phyloP scores from a whole-genome alignment of 169 alveolate species.

The Plasmodium relictum region DNA sequence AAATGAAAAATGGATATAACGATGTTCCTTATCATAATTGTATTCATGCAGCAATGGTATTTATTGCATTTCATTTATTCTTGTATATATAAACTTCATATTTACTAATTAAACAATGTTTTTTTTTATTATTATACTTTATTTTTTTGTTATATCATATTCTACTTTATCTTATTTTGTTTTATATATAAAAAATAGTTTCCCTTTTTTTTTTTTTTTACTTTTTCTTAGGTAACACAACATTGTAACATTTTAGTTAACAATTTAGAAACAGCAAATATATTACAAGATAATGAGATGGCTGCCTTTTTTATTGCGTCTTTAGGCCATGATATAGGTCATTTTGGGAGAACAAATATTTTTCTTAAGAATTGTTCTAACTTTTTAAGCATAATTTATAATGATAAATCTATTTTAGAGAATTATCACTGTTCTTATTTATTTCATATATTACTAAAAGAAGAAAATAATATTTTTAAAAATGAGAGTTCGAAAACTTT shows the following conservation, averaged over 20 bases:
- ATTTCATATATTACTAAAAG: constrained; percentile 82
- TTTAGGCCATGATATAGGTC: constrained; percentile 95
- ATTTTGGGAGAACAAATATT: constrained; percentile 92
- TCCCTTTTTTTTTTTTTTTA: no score
- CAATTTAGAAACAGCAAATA: constrained; percentile 61
- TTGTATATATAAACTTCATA: not conserved
- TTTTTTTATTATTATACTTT: not conserved
- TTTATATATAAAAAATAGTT: not conserved
- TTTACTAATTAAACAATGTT: not conserved
- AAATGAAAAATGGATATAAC: constrained; percentile 74
- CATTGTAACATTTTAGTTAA: constrained; percentile 58
- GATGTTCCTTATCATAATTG: constrained; percentile 76
- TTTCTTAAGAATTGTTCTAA: constrained; percentile 87
- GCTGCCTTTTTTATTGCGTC: constrained; percentile 89
- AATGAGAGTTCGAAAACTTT: constrained; percentile 58
- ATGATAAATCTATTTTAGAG: constrained; percentile 94
- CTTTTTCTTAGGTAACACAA: constrained; percentile 71
- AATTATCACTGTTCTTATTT: constrained; percentile 93
- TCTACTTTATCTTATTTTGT: not conserved
- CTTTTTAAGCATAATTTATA: constrained; percentile 91
- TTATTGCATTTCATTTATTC: not conserved
- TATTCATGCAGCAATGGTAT: constrained; percentile 77
- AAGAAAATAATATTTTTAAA: constrained; percentile 80
- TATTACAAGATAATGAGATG: constrained; percentile 63
- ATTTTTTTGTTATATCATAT: not conserved